A percentile compares a stretch with the other conserved stretches of the same genome.
Conservation (phyloP, 2,329 filamentous ascomycete genomes). For the Septoria linicola region DNA sequence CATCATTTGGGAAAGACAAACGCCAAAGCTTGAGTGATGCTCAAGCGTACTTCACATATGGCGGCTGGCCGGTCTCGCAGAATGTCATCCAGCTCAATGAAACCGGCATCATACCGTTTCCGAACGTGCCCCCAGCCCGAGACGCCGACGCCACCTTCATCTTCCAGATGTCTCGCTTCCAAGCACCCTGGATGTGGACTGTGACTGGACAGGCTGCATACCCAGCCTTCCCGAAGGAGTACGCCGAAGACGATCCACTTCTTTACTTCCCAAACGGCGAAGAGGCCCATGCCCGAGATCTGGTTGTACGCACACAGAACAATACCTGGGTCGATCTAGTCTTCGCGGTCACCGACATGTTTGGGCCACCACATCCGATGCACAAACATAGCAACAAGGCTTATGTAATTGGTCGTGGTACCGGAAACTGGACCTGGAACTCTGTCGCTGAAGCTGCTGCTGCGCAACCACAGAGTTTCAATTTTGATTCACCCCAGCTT, state of each 20-base stretch:
- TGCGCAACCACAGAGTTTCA: constrained; percentile 53
- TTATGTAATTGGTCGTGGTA: constrained; percentile 56
- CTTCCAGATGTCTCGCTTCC: constrained; percentile 15
- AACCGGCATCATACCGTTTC: constrained; percentile 15
- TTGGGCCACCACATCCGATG: constrained; percentile 58
- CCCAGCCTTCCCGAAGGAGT: constrained; percentile 11
- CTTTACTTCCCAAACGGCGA: constrained; percentile 19
- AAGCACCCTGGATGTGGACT: constrained; percentile 14
- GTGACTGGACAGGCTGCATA: constrained; percentile 9
- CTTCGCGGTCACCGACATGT: constrained; percentile 27
- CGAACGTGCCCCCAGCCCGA: constrained; percentile 11
- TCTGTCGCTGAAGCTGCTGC: constrained; percentile 54
- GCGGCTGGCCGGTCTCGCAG: constrained; percentile 11
- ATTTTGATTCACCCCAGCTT: constrained; percentile 56
- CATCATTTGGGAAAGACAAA: neutral
- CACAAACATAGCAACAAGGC: constrained; percentile 65
- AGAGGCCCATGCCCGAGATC: constrained; percentile 14
- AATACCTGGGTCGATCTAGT: constrained; percentile 39
- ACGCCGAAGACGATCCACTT: constrained; percentile 12
- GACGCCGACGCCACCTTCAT: constrained; percentile 14
- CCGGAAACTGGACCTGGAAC: constrained; percentile 50
- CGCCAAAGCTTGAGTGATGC: neutral
- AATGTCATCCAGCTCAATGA: constrained; percentile 13
- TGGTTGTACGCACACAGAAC: constrained; percentile 32
- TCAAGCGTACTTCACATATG: constrained; percentile 14